These are phyloP conservation scores for Hibiscus syriacus DNA, from an alignment of 345 rosid species.

Conservation along the genomic window DNA sequence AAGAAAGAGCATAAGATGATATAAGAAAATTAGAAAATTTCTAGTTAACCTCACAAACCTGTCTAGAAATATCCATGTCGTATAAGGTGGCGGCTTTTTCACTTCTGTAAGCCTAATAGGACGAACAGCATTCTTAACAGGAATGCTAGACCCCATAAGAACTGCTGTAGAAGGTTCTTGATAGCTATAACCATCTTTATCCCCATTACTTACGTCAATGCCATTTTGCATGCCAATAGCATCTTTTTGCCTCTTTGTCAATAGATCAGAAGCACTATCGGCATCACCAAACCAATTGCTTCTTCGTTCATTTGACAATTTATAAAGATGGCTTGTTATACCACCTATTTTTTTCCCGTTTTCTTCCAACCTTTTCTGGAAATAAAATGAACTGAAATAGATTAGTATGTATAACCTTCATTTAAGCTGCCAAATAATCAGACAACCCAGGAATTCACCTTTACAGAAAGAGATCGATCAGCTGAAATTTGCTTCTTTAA, in stretches of 20 bases:
- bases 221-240: constrained; percentile 57
- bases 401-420: background rate
- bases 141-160: constrained; percentile 65
- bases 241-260: constrained; percentile 74
- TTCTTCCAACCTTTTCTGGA: constrained; percentile 75
- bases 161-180: constrained; percentile 53
- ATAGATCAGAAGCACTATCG: constrained; percentile 41
- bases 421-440: background rate
- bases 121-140: constrained; percentile 64
- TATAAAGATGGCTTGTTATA: constrained; percentile 45
- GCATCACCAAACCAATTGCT: constrained; percentile 22
- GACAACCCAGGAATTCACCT: constrained; percentile 45
- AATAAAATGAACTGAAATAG: constrained; percentile 1
- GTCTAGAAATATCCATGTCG: constrained; percentile 93
- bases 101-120: constrained; percentile 70
- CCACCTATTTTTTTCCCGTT: constrained; percentile 54
- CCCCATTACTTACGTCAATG: constrained; percentile 39
- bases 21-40: background rate
- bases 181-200: constrained; percentile 40
- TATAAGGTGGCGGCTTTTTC: constrained; percentile 84
- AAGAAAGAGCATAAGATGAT: background rate
- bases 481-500: constrained; percentile 47
- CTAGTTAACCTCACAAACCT: constrained; percentile 40
- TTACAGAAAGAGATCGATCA: constrained; percentile 46
- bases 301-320: constrained; percentile 50